Evolutionary conservation across 2,329 filamentous ascomycete genomes (phyloP).

Genomic region (Trichoderma citrinoviride): DNA sequence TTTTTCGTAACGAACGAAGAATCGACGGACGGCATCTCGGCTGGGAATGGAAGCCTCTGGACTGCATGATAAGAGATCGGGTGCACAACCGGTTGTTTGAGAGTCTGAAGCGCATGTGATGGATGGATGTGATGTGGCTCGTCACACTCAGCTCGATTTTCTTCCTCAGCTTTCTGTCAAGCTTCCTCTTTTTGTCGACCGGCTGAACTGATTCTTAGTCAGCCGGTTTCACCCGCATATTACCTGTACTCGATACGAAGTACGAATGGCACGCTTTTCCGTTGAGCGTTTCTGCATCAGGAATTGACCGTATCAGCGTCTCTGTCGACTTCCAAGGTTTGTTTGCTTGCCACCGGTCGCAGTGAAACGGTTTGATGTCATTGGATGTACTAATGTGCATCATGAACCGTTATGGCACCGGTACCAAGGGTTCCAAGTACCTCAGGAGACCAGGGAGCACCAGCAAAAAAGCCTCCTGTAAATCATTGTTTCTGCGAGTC

Average conservation of each 20-base stretch:
- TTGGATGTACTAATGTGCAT: neutral
- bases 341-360: neutral
- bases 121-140: too few species aligned
- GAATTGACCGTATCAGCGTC: too few species aligned
- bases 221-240: slow-evolving; percentile 5
- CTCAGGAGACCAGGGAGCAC: neutral
- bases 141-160: neutral
- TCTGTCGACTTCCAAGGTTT: neutral
- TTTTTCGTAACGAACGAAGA: neutral
- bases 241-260: neutral
- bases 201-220: neutral
- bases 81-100: too few species aligned
- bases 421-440: too few species aligned
- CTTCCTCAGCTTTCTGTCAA: too few species aligned
- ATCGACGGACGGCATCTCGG: neutral
- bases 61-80: too few species aligned
- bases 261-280: neutral
- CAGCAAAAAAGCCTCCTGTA: slow-evolving; percentile 8
- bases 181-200: neutral
- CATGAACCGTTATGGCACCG: too few species aligned
- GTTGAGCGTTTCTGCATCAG: neutral
- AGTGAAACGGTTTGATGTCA: slow-evolving; percentile 16
- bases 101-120: too few species aligned
- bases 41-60: neutral
- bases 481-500: slow-evolving; percentile 20